phyloP scores from a whole-genome alignment of 257 asterid species.

The Lantana camara region DNA sequence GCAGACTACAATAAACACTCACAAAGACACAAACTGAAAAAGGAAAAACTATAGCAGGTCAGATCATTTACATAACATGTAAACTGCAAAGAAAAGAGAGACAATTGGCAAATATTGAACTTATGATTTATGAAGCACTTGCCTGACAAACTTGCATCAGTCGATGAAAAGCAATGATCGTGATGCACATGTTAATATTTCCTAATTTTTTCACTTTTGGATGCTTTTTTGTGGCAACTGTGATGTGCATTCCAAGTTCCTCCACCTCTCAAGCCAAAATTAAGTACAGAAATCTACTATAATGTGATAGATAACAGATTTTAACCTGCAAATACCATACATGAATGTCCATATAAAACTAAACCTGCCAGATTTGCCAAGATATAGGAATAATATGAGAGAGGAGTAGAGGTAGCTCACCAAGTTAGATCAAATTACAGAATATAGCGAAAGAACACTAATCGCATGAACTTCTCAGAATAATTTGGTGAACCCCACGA shows the following conservation, averaged over 20 bases:
- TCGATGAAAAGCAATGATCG: conserved; percentile 50
- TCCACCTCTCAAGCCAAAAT: conserved; percentile 33
- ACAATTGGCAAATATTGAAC: too few relatives aligned
- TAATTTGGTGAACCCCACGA: conserved; percentile 48
- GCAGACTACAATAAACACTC: too few relatives aligned
- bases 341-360: too few relatives aligned
- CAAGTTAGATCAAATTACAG: conserved; percentile 38
- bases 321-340: conserved; percentile 23
- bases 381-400: too few relatives aligned
- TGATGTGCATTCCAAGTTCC: conserved; percentile 46
- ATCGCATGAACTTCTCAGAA: conserved; percentile 46
- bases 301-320: conserved; percentile 3
- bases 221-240: conserved; percentile 30
- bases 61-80: background rate
- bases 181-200: conserved; percentile 49
- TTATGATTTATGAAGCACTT: conserved; percentile 6
- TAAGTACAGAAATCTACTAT: background rate
- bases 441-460: conserved; percentile 50
- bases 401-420: conserved; percentile 34
- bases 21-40: too few relatives aligned
- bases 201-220: conserved; percentile 32
- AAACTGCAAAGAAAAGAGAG: background rate
- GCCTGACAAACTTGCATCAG: conserved; percentile 70
- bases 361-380: too few relatives aligned
- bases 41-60: background rate